Base-by-base conservation (phyloP, 352 stramenopile genomes). In the Globisporangium heterothallicum region DNA sequence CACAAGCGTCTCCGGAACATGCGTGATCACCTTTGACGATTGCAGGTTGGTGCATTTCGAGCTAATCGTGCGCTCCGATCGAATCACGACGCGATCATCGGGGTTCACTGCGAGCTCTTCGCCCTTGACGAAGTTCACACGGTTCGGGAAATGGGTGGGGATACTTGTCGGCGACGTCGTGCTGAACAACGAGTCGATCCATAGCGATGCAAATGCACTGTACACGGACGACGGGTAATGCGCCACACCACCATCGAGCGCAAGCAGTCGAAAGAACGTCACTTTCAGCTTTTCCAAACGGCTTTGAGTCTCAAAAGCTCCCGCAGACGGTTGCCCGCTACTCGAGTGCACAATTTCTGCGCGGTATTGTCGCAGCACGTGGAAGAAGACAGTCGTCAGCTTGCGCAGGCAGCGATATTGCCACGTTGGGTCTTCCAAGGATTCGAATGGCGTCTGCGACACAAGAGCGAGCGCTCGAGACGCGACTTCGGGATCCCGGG, bases 41-140 rank as follows among this genome's bases (percentile, higher is more conserved):
- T 90, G 78, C 36, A 88, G 50, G 35, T 88, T 91, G 2, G 81
- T 89, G 58, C 78, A 88, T 43, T 89, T 92, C 25, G 81, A 87
- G 57, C 78, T 92, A 53, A 88, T 88, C 0, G 81, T 92, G 3
- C 81, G 74, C 38, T 92, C 81, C 7, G 65, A 82, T 6, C 78
- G 76, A 45, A 92, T 86, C 7, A 84, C 56, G 13, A 77, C 63
- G 18, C 68, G 66, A 2, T 70, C 66, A 26, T 64, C 53, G 9
- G n/a, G 38, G 36, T 63, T 71, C 14, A 38, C 24, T 38, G 22
- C 42, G 8, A 53, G n/a, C 42, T n/a, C 6, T 16, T 42, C 26
- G 22, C 29, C 48, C 5, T 13, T 42, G 44, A 29, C 42, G 44
- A 43, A 53, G 46, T 79, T 75, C 6, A 72, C 47, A 19, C 50